Percentiles rank a stretch among this genome's conserved stretches.
Evolutionary conservation across 2,329 filamentous ascomycete species (phyloP).

Genomic region (Penicillium sp.): DNA sequence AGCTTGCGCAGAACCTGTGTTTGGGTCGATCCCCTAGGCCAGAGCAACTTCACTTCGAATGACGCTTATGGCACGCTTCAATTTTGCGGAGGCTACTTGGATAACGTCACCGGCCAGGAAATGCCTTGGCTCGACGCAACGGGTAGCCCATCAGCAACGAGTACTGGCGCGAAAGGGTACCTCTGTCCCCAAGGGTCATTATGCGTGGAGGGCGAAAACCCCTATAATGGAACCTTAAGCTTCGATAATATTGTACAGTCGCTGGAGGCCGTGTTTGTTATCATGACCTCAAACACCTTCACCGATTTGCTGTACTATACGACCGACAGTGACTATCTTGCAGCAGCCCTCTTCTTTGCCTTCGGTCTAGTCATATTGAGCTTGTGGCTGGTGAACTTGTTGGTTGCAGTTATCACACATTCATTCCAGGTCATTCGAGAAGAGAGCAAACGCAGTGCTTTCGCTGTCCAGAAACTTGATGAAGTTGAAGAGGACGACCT

Average conservation of each 20-base stretch:
- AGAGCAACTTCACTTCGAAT: slow-evolving; percentile 42
- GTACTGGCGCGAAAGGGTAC: slow-evolving; percentile 68
- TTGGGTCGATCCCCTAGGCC: slow-evolving; percentile 63
- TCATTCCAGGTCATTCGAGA: slow-evolving; percentile 98
- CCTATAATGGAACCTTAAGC: slow-evolving; percentile 80
- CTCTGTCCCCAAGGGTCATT: slow-evolving; percentile 80
- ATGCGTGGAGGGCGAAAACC: slow-evolving; percentile 76
- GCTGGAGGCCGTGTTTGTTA: slow-evolving; percentile 89
- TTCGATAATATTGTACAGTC: slow-evolving; percentile 95
- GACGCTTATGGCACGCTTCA: slow-evolving; percentile 61
- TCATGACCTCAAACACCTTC: slow-evolving; percentile 98
- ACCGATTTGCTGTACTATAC: slow-evolving; percentile 93
- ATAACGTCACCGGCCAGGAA: slow-evolving; percentile 55
- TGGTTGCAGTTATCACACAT: slow-evolving; percentile 95
- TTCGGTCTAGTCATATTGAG: slow-evolving; percentile 82
- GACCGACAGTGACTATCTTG: slow-evolving; percentile 84
- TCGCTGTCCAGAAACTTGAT: slow-evolving; percentile 69
- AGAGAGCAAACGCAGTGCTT: slow-evolving; percentile 91
- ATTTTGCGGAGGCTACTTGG: slow-evolving; percentile 82
- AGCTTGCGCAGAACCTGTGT: slow-evolving; percentile 75
- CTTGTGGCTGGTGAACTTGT: slow-evolving; percentile 91
- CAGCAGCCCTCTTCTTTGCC: slow-evolving; percentile 74
- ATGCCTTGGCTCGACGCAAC: slow-evolving; percentile 68
- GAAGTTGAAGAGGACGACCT: slow-evolving; percentile 42
- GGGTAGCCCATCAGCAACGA: slow-evolving; percentile 46